Evolutionary conservation across 179 eudicot species (phyloP).

Genomic region (Drosera spatulata): DNA sequence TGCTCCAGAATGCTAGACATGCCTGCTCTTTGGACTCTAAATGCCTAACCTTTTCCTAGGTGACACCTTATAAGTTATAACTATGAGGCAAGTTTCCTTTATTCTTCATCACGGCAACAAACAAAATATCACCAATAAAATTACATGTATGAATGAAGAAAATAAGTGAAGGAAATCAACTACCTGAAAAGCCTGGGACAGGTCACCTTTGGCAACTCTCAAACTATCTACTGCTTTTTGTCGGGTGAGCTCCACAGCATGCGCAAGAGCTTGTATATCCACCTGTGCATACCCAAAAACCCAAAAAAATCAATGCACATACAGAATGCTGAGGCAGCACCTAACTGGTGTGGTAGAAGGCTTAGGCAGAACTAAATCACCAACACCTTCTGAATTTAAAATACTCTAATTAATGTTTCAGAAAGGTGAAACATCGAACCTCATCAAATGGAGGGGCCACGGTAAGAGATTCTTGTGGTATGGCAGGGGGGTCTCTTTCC

Average conservation of each 20-base stretch:
- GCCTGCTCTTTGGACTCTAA: no score
- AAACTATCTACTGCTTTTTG: slow-evolving; percentile 91
- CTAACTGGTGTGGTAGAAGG: neutral
- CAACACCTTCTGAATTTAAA: neutral
- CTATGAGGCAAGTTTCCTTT: no score
- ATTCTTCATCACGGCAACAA: no score
- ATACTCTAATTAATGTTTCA: neutral
- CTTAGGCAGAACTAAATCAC: neutral
- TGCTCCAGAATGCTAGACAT: no score
- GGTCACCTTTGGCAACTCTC: slow-evolving; percentile 79
- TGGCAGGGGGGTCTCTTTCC: slow-evolving; percentile 82
- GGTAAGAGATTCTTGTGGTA: slow-evolving; percentile 56
- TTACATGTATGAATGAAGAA: no score
- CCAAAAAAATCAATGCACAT: slow-evolving; percentile 5
- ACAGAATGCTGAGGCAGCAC: neutral
- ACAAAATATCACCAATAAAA: no score
- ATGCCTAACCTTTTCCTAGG: no score
- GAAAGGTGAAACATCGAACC: slow-evolving; percentile 27
- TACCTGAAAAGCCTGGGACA: slow-evolving; percentile 86
- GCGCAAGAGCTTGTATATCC: slow-evolving; percentile 94
- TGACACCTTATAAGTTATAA: no score
- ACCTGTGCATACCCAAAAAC: slow-evolving; percentile 33
- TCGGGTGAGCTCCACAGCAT: slow-evolving; percentile 96
- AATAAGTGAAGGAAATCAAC: no score
- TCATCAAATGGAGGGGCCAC: slow-evolving; percentile 91